phyloP scores from a whole-genome alignment of 768 basidiomycete species.

The Suillus alpinus region DNA sequence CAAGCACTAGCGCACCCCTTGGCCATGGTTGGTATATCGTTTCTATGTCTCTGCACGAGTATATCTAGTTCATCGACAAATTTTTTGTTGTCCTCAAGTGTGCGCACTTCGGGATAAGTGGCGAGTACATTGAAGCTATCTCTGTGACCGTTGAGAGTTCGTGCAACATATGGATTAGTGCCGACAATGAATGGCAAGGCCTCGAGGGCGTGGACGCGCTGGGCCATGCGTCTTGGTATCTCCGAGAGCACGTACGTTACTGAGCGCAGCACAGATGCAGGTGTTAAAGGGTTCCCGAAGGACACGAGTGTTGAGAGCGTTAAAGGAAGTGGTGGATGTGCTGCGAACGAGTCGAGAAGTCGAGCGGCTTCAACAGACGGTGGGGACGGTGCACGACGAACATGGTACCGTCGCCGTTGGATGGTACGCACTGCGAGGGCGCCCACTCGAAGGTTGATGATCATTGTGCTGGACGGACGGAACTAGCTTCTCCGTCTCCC shows the following conservation, averaged over 20 bases:
- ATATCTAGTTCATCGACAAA: conserved; percentile 69
- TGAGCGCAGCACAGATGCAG: conserved; percentile 70
- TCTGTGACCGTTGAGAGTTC: conserved; percentile 63
- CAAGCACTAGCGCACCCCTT: conserved; percentile 57
- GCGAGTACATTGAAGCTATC: conserved; percentile 70
- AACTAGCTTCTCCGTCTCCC: background rate
- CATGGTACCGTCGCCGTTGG: conserved; percentile 18
- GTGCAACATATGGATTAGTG: conserved; percentile 83
- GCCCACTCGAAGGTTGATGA: background rate
- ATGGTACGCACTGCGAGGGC: background rate
- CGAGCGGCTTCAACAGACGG: conserved; percentile 52
- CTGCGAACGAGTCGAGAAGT: conserved; percentile 61
- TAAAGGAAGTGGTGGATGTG: conserved; percentile 63
- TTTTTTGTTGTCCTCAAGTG: conserved; percentile 62
- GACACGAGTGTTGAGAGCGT: conserved; percentile 73
- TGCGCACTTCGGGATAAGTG: conserved; percentile 61
- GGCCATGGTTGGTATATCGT: conserved; percentile 89
- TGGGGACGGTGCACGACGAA: conserved; percentile 45
- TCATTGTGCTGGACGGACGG: background rate
- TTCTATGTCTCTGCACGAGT: conserved; percentile 73
- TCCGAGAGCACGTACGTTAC: conserved; percentile 72
- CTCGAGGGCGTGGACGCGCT: conserved; percentile 72
- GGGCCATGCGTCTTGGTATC: conserved; percentile 74
- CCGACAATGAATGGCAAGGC: conserved; percentile 84
- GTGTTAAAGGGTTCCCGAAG: conserved; percentile 69